Evolutionary conservation across 1,284 basidiomycete species (phyloP).

Genomic region (Boletellus dicymbophilus): DNA sequence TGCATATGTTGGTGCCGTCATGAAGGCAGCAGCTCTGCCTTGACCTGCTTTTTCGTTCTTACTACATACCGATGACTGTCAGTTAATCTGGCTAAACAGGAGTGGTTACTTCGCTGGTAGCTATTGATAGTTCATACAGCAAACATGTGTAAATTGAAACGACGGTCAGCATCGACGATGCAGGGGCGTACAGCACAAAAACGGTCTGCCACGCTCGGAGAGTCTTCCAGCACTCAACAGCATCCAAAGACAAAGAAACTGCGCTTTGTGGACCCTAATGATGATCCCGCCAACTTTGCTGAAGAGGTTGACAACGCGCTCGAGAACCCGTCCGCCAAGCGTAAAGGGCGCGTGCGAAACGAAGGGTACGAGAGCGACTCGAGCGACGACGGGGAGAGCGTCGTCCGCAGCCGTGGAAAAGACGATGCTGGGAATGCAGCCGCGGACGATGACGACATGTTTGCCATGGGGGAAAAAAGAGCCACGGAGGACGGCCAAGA

Average conservation of each 20-base stretch:
- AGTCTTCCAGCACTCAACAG: conserved; percentile 31
- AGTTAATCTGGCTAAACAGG: too few species aligned
- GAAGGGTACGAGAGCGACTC: conserved; percentile 96
- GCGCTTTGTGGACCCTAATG: conserved; percentile 76
- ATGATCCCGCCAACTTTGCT: conserved; percentile 73
- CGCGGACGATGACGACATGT: conserved; percentile 88
- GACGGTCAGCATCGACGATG: too few species aligned
- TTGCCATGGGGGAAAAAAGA: conserved; percentile 65
- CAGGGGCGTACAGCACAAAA: conserved; percentile 53
- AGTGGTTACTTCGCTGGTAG: too few species aligned
- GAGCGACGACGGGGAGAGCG: conserved; percentile 89
- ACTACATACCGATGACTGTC: too few species aligned
- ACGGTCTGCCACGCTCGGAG: conserved; percentile 51
- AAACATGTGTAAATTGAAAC: conserved; percentile 29
- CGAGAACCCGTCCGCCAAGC: conserved; percentile 57
- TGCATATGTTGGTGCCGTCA: conserved; percentile 36
- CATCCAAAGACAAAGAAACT: conserved; percentile 62
- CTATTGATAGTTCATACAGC: neutral
- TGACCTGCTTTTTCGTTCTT: neutral
- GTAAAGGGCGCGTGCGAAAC: conserved; percentile 72
- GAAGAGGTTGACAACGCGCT: conserved; percentile 74
- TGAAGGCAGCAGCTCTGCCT: conserved; percentile 23
- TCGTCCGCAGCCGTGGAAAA: conserved; percentile 75
- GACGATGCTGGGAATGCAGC: conserved; percentile 43
- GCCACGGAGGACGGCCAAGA: conserved; percentile 40